Base-by-base conservation (phyloP, 169 alveolate genomes). In the Plasmodium billcollinsi region DNA sequence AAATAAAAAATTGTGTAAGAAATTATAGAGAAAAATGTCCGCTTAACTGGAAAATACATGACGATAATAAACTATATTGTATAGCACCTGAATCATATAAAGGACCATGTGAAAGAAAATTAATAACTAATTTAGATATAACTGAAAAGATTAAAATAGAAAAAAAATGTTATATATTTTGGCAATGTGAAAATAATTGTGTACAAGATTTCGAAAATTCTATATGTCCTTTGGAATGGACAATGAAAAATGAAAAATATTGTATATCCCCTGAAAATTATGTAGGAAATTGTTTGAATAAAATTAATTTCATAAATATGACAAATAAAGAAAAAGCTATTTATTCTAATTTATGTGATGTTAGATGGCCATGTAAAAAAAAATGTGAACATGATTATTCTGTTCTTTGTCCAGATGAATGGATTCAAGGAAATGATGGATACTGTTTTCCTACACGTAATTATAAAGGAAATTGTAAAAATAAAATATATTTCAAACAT, bases 181-280 rank as follows among this genome's bases (percentile, higher is more conserved):
- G 92, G 92, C 50, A 15, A 62, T 86, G 92, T 59, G 88, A 86
- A 15, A 56, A 86, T 15, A 67, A 65, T 21, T 86, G 92, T 39
- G 11, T 52, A 39, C 92, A 86, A 72, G 76, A 86, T 47, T 72
- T 72, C 49, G 88, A 86, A 62, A 49, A 21, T 21, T 86, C 67
- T 8, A 45, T 61, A 18, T 94, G 96, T 26, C 96, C 96, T 15
- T 54, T 88, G 3, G 93, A 89, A 33, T 94, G 96, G 96, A 71
- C 54, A 49, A 52, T 59, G 45, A 88, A 63, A 62, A 52, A 52
- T 18, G 89, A 73, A 11, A 89, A 63, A 18, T 71, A 75, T 61
- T 94, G 96, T 49, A 74, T 50, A 73, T 89, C 96, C 12, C 96
- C 96, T 4, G 63, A 94, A 0, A 67, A 83, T 33, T 94, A 94